Evolutionary conservation across 2,329 filamentous ascomycete species (phyloP).

Genomic region (Colletotrichum magnum): DNA sequence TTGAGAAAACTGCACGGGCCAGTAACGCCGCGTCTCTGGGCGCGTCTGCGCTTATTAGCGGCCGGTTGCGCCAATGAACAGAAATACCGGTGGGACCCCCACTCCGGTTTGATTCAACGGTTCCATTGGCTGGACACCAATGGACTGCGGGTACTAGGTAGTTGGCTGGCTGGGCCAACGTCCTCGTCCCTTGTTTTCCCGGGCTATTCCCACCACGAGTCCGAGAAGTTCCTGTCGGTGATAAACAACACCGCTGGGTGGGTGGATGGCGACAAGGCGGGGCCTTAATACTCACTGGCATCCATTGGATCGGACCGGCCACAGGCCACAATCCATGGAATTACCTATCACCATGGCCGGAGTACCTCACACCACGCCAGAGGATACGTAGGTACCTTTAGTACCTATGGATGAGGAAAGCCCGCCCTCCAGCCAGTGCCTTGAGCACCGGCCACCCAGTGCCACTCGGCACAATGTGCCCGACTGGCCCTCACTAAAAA

Average conservation of each 20-base stretch:
- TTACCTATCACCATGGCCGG: not conserved
- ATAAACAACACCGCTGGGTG: slow-evolving; percentile 13
- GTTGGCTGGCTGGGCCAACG: not conserved
- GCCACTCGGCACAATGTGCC: too few species aligned
- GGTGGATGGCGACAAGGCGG: slow-evolving; percentile 1
- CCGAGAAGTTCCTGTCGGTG: slow-evolving; percentile 37
- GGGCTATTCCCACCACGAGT: slow-evolving; percentile 37
- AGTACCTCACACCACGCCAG: not conserved
- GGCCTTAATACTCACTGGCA: slow-evolving; percentile 19
- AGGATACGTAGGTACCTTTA: not conserved
- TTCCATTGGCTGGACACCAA: slow-evolving; percentile 14
- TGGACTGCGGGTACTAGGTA: too few species aligned
- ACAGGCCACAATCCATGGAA: slow-evolving; percentile 35
- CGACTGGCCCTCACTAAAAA: too few species aligned
- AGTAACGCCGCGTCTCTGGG: slow-evolving; percentile 6
- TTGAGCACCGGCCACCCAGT: too few species aligned
- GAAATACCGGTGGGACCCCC: not conserved
- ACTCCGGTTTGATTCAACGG: not conserved
- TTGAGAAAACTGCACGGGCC: not conserved
- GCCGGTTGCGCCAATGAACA: slow-evolving; percentile 10
- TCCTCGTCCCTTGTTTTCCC: slow-evolving; percentile 35
- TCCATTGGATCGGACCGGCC: slow-evolving; percentile 13
- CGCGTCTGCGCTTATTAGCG: slow-evolving; percentile 20
- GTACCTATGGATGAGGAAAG: too few species aligned
- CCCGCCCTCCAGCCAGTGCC: too few species aligned